Base-by-base conservation (phyloP, 345 rosid genomes). In the Ricinus communis region DNA sequence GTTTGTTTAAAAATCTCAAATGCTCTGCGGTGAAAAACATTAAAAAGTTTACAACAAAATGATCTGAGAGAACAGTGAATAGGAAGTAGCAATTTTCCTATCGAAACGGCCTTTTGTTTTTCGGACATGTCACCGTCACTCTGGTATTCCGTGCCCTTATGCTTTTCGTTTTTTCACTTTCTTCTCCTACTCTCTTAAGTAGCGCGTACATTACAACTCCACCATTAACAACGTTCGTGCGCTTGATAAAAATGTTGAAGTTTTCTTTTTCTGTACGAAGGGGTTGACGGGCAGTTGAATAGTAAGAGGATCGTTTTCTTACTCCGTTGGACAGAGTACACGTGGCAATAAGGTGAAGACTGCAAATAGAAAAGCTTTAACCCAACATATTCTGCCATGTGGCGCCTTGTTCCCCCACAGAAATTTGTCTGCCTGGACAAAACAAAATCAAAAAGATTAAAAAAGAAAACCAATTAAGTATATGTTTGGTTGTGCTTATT, bases 141-240 rank as follows among this genome's bases (percentile, higher is more conserved):
- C 61, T 53, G 40, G 67, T 71, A 69, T 74, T 79, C 82, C 33
- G 82, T 79, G 79, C 79, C 74, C 65, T 30, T 68, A 36, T 12
- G 31, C 62, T 21, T 24, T 22, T 28, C 55, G 5, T 19, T 45
- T 58, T 1, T 16, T 3, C 3, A 10, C 14, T 13, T 10, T n/a
- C 0, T 50, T 16, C 43, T 0, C 2, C 0, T 15, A 8, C 0
- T 9, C 10, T 22, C 25, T 54, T 1, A 25, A 12, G 4, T n/a
- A 2, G 50, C 6, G 28, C 22, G 71, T 57, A 22, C 1, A 0
- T 0, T 3, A 10, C 38, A 49, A 51, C 47, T 4, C 18, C 28
- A 14, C 8, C 53, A 45, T 25, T 16, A 2, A 25, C 16, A 0
- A 5, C 10, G 4, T 0, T 25, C 53, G 53, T 45, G 66, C 50